Base-by-base conservation (phyloP, 2,329 filamentous ascomycete genomes). In the Fulvia fulva region DNA sequence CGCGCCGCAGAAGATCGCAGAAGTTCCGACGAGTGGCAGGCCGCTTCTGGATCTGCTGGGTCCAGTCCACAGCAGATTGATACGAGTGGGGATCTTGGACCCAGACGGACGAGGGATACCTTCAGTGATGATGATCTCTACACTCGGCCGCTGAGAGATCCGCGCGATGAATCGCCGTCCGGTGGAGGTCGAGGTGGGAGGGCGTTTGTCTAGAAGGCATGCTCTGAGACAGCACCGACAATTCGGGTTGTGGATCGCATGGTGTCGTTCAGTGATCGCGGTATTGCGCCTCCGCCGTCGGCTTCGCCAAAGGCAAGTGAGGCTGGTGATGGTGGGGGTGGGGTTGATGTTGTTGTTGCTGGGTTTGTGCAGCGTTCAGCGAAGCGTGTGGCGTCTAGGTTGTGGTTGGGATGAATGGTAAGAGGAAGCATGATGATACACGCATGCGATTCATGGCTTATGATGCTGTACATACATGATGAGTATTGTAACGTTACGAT, bases 1-100 rank as follows among this genome's bases (percentile, higher is more conserved):
- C 53, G 58, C 6, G 56, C 57, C 11, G 8, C 4, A 7, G 26
- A 21, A 3, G 26, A 50, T 7, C 56, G 63, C 23, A 26, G 55
- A n/a, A 60, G 62, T 25, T 68, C 67, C 44, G 70, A 71, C 30
- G 71, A 72, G 47, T 73, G 70, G 70, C 68, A 71, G 37, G 63
- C 70, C 32, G 67, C 68, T 0, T 65, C 63, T 7, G 67, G 67
- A n/a, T 63, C 61, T 30, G 64, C 63, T 21, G 43, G 49, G 3
- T 64, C 63, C 16, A 68, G 65, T 55, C 70, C 68, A 3, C 67
- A 71, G 51, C 60, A 64, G 49, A 14, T 70, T 14, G 62, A 63
- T 7, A 53, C 56, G 16, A 64, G 59, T 41, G 61, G 56, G 2
- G 67, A 69, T 62, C 41, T 69, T n/a, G 68, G 65, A 2, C 52